Conservation (phyloP, 2,329 filamentous ascomycete species). For the Microdochium trichocladiopsis region DNA sequence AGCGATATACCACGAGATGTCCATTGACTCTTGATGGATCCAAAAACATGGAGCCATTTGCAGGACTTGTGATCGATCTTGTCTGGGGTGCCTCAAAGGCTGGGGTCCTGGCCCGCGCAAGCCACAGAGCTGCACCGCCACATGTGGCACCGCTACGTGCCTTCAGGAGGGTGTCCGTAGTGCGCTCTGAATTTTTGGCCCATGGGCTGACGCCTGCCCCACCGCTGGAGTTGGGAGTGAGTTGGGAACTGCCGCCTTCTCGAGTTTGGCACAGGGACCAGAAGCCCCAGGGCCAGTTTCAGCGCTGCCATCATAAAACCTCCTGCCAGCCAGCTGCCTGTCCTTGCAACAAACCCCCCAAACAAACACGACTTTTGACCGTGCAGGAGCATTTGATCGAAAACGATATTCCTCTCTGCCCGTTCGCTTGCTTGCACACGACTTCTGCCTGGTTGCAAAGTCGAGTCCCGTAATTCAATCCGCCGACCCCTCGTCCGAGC, state of each 20-base stretch:
- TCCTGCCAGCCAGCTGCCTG: neutral
- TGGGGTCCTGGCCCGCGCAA: neutral
- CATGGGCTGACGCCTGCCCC: too few species aligned
- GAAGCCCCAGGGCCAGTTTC: neutral
- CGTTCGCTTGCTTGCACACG: conserved; percentile 2
- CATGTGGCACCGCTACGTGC: neutral
- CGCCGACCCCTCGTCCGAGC: neutral
- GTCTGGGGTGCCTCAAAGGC: neutral
- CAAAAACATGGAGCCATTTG: too few species aligned
- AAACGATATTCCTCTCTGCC: conserved; percentile 5
- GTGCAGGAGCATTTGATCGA: conserved; percentile 2
- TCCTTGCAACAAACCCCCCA: neutral
- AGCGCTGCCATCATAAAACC: neutral
- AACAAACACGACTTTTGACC: neutral
- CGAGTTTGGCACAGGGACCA: too few species aligned
- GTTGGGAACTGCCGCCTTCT: neutral
- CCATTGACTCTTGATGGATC: too few species aligned
- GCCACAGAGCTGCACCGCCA: neutral
- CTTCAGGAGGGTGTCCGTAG: too few species aligned
- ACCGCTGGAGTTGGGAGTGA: neutral
- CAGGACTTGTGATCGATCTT: neutral
- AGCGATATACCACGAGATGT: too few species aligned
- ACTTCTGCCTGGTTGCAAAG: conserved; percentile 14
- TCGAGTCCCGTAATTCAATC: conserved; percentile 1
- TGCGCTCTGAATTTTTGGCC: too few species aligned